Percentiles rank a stretch among this genome's conserved stretches.
phyloP scores from a whole-genome alignment of 2,329 filamentous ascomycete species.

The Akanthomyces dipterigenus region DNA sequence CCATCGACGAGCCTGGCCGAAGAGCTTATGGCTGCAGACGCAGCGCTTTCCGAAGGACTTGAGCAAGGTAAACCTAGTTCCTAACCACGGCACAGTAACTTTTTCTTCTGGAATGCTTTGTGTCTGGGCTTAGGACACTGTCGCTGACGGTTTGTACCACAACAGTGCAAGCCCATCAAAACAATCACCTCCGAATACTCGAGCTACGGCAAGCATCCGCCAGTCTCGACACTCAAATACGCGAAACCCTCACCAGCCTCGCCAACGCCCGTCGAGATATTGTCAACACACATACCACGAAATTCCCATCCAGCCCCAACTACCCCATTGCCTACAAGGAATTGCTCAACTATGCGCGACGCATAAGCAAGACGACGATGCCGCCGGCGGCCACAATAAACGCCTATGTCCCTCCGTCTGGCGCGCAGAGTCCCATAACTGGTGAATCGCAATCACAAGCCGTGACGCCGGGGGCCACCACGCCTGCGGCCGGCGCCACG shows the following conservation, averaged over 20 bases:
- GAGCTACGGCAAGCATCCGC: slow-evolving; percentile 60
- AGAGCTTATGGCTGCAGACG: slow-evolving; percentile 65
- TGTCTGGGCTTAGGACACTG: no score
- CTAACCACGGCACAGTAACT: no score
- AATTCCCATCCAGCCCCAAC: slow-evolving; percentile 43
- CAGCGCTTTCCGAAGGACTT: slow-evolving; percentile 58
- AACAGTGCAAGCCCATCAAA: slow-evolving; percentile 69
- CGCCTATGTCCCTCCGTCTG: slow-evolving; percentile 25
- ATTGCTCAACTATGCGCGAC: slow-evolving; percentile 69
- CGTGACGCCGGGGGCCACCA: slow-evolving; percentile 14
- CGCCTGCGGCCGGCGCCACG: slow-evolving; percentile 27
- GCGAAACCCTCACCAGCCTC: slow-evolving; percentile 61
- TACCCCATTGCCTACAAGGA: slow-evolving; percentile 62
- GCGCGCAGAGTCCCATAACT: slow-evolving; percentile 24
- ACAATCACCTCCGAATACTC: slow-evolving; percentile 63
- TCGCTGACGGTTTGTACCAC: background rate
- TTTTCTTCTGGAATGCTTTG: background rate
- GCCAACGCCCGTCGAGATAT: slow-evolving; percentile 69
- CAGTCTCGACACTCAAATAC: slow-evolving; percentile 65
- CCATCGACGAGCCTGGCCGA: slow-evolving; percentile 60
- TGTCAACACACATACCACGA: slow-evolving; percentile 52
- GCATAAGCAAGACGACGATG: slow-evolving; percentile 73
- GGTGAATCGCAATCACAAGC: slow-evolving; percentile 25
- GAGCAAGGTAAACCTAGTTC: slow-evolving; percentile 46
- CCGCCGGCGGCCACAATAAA: slow-evolving; percentile 53